Evolutionary conservation across 192 early-diverging fungal species (phyloP), one percentile per base, ranked within the genome.

Genomic region (Coemansia aciculifera): DNA sequence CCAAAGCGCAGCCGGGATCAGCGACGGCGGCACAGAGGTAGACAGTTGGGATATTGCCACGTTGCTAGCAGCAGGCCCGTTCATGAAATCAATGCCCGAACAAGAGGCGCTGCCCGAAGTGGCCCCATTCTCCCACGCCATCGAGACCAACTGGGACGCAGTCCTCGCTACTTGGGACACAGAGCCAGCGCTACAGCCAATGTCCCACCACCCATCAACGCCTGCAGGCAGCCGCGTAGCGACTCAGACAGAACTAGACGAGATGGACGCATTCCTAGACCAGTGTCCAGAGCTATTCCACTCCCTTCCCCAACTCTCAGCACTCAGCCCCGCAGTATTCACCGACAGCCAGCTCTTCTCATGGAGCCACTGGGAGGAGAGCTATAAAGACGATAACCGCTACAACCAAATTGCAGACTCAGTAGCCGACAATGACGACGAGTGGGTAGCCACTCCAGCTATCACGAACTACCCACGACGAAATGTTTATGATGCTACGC

Each of bases 211-310:
- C 54, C 2, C 29, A 17, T 32, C 54, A 17, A 32, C 54, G 54
- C 29, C 27, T 15, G 15, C 3, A 15, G 32, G 13, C 54, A 57
- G 54, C 54, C 31, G 17, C 12, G 17, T 17, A 15, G 54, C 54
- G 27, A 57, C 54, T 8, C 29, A 17, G 54, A 9, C 29, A 1
- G 54, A 57, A 5, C 6, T 32, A 7, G 54, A 57, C 59, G 64
- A 71, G 5, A 67, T 68, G 23, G 66, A 68, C 48, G 38, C 31
- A 2, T 31, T 72, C 4, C 36, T 72, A 36, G 61, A 64, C 40
- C 52, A 72, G 27, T 60, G 38, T 52, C 71, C 75, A 3, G 65
- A 72, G 69, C 69, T 72, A 27, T 52, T 72, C 24, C 31, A 15
- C 66, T 76, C 49, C 31, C 27, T 65, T 24, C 21, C 59, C 6